Conservation (phyloP, 164 flowering plant species). For the Tinospora cordifolia region DNA sequence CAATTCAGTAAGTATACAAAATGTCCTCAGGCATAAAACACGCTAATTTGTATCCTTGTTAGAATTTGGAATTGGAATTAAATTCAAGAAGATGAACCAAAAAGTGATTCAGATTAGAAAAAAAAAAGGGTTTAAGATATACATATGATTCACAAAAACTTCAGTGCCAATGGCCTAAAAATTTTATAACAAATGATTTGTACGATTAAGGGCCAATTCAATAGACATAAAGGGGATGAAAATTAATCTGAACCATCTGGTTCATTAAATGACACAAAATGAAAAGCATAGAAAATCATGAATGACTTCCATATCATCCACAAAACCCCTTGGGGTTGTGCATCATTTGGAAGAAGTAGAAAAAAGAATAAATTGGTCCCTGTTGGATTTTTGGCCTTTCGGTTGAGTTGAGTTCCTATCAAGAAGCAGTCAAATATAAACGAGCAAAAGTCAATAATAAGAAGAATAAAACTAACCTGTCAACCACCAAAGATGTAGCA, state of each 20-base stretch:
- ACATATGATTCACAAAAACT: not conserved
- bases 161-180: too few species aligned
- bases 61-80: too few species aligned
- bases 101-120: not conserved
- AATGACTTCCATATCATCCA: not conserved
- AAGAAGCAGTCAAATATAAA: not conserved
- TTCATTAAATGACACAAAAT: not conserved
- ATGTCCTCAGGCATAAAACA: too few species aligned
- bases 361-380: too few species aligned
- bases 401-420: too few species aligned
- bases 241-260: too few species aligned
- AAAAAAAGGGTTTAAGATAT: not conserved
- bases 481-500: slow-evolving; percentile 93
- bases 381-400: too few species aligned
- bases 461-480: slow-evolving; percentile 33
- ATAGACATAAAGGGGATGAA: not conserved
- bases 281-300: not conserved
- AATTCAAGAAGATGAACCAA: not conserved
- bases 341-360: too few species aligned
- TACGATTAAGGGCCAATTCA: not conserved
- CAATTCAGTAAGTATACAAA: too few species aligned
- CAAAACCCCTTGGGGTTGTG: too few species aligned
- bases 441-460: not conserved
- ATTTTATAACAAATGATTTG: not conserved
- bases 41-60: too few species aligned